Conservation (phyloP, 176 grass and related monocot species). For the Cenchrus fungigraminus region DNA sequence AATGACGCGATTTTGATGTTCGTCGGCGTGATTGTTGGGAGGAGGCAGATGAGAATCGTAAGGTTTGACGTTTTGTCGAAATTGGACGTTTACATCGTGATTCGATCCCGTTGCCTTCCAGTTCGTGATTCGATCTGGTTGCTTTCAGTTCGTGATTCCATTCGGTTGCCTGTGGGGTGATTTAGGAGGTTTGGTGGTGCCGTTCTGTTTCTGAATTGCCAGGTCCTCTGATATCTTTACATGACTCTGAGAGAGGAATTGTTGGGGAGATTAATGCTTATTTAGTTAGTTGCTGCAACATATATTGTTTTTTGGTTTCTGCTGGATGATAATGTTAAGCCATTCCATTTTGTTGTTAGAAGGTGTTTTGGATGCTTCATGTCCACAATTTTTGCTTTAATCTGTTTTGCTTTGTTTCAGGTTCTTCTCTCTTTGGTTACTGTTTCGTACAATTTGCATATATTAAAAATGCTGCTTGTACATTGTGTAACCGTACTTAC, state of each 20-base stretch:
- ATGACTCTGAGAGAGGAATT: neutral
- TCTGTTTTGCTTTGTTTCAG: neutral
- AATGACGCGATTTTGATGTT: neutral
- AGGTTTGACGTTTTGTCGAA: neutral
- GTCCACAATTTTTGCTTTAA: neutral
- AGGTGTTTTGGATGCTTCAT: neutral
- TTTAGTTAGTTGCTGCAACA: neutral
- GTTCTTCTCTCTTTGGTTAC: neutral
- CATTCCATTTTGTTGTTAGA: neutral
- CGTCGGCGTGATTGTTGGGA: neutral
- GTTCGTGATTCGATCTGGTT: slow-evolving; percentile 12
- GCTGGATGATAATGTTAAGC: neutral
- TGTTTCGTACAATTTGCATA: neutral
- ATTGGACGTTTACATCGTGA: neutral
- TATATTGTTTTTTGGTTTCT: neutral
- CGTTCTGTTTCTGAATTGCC: neutral
- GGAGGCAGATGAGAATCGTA: neutral
- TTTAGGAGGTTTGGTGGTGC: neutral
- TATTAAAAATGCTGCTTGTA: neutral
- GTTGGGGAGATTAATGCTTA: neutral
- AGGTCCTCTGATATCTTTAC: neutral
- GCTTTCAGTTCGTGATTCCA: neutral
- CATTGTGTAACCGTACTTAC: neutral
- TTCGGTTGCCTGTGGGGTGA: neutral
- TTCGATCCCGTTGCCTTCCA: slow-evolving; percentile 9